A percentile compares a stretch with the other conserved stretches of the same genome.
Conservation (phyloP, 2,329 filamentous ascomycete species). For the Colletotrichum ledebouriae region DNA sequence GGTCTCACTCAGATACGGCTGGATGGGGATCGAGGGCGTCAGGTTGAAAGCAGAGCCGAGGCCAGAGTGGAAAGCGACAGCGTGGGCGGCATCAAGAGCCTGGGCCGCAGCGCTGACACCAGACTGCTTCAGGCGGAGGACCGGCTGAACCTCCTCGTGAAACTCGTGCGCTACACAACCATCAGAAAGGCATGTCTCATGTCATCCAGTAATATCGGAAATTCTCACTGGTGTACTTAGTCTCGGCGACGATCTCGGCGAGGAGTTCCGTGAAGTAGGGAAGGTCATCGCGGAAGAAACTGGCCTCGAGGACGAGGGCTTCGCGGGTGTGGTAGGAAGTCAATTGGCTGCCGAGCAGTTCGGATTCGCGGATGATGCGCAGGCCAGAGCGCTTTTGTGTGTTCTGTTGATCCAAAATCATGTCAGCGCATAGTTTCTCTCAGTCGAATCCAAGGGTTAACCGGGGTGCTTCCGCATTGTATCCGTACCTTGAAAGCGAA, state of each 20-base stretch:
- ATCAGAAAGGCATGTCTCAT: slow-evolving; percentile 35
- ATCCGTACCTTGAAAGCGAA: slow-evolving; percentile 93
- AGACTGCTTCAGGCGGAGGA: slow-evolving; percentile 80
- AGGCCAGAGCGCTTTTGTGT: slow-evolving; percentile 90
- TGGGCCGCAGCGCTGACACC: slow-evolving; percentile 76
- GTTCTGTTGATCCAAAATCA: slow-evolving; percentile 68
- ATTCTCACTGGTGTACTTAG: slow-evolving; percentile 82
- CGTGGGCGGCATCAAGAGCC: slow-evolving; percentile 88
- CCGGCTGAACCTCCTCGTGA: slow-evolving; percentile 85
- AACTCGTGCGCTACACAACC: slow-evolving; percentile 81
- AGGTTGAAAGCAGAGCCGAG: slow-evolving; percentile 86
- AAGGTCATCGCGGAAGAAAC: slow-evolving; percentile 94
- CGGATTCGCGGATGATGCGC: slow-evolving; percentile 93
- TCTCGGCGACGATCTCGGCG: slow-evolving; percentile 89
- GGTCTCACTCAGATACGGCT: slow-evolving; percentile 84
- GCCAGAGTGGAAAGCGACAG: slow-evolving; percentile 91
- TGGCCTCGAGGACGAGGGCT: slow-evolving; percentile 91
- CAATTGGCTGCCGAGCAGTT: slow-evolving; percentile 94
- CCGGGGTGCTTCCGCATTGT: slow-evolving; percentile 1
- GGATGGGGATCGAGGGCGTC: slow-evolving; percentile 76
- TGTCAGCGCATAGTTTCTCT: slow-evolving; percentile 32
- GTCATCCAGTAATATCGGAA: slow-evolving; percentile 19
- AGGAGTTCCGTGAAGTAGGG: slow-evolving; percentile 98
- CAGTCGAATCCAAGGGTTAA: slow-evolving; percentile 2
- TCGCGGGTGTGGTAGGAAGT: slow-evolving; percentile 91